These are phyloP conservation scores for Lentinula raphanica DNA, from an alignment of 768 basidiomycete genomes.

Conservation along the genomic window DNA sequence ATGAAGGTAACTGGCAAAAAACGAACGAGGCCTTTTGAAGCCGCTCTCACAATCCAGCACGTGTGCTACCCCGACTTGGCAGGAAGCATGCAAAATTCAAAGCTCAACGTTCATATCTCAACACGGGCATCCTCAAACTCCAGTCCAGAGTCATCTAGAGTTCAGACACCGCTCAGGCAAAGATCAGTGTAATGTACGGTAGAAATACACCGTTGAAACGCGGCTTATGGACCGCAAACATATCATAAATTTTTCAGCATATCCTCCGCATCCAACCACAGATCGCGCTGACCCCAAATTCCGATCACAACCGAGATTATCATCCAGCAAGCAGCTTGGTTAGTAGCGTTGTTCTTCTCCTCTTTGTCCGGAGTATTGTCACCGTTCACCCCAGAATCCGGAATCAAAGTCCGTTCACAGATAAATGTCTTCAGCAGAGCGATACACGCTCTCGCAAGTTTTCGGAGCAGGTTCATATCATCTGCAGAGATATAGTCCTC, in stretches of 20 bases:
- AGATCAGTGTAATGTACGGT: neutral
- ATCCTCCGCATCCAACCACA: slow-evolving; percentile 75
- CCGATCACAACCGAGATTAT: slow-evolving; percentile 58
- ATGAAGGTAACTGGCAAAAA: neutral
- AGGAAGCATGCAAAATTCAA: neutral
- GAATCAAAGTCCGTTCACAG: slow-evolving; percentile 9
- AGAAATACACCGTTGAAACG: neutral
- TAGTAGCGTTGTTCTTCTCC: slow-evolving; percentile 18
- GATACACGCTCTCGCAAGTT: slow-evolving; percentile 67
- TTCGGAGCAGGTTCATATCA: slow-evolving; percentile 72
- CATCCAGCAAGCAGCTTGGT: slow-evolving; percentile 65
- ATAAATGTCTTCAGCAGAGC: slow-evolving; percentile 38
- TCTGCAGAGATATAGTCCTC: slow-evolving; percentile 69
- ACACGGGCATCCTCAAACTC: neutral
- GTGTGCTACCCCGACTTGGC: neutral
- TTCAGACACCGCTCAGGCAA: neutral
- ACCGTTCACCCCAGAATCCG: slow-evolving; percentile 3
- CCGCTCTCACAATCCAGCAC: neutral
- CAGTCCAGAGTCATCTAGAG: neutral
- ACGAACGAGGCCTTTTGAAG: neutral
- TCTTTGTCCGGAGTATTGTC: neutral
- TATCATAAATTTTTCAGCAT: slow-evolving; percentile 28
- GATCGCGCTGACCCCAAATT: slow-evolving; percentile 74
- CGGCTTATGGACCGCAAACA: too few relatives aligned
- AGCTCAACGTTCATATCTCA: neutral